A percentile compares a stretch with the other conserved stretches of the same genome.
Conservation (phyloP, 495 filamentous ascomycete genomes). For the Talaromyces borbonicus region DNA sequence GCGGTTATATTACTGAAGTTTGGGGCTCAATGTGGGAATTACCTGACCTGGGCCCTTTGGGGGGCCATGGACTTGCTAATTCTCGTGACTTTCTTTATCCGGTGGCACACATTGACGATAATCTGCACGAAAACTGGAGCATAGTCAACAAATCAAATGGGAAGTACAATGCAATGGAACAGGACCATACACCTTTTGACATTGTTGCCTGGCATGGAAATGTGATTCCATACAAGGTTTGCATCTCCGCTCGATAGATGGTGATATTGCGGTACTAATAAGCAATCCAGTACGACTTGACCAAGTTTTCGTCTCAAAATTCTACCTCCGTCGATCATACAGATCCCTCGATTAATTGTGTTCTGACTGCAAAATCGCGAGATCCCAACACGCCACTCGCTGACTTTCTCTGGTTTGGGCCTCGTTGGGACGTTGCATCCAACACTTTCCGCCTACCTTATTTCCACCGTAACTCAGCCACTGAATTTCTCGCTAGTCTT, state of each 20-base stretch:
- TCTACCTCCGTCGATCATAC: slow-evolving; percentile 33
- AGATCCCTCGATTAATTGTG: slow-evolving; percentile 29
- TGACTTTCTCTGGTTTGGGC: slow-evolving; percentile 36
- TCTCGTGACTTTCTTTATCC: slow-evolving; percentile 33
- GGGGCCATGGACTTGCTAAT: slow-evolving; percentile 30
- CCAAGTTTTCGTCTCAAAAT: slow-evolving; percentile 33
- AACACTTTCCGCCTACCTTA: slow-evolving; percentile 35
- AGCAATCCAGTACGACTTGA: slow-evolving; percentile 25
- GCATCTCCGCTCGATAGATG: not conserved
- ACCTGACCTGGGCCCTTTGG: slow-evolving; percentile 31
- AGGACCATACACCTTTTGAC: slow-evolving; percentile 33
- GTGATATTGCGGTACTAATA: not conserved
- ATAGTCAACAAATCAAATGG: slow-evolving; percentile 33
- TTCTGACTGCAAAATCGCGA: slow-evolving; percentile 29
- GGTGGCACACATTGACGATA: slow-evolving; percentile 30
- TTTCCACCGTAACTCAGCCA: slow-evolving; percentile 34
- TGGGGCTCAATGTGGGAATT: slow-evolving; percentile 32
- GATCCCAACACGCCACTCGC: slow-evolving; percentile 27
- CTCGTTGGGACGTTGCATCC: slow-evolving; percentile 32
- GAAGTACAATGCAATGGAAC: slow-evolving; percentile 23
- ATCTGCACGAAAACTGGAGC: slow-evolving; percentile 23
- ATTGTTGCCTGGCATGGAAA: slow-evolving; percentile 36
- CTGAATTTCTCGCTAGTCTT: slow-evolving; percentile 30
- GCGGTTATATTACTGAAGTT: slow-evolving; percentile 33
- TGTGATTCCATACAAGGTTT: slow-evolving; percentile 33